phyloP scores from a whole-genome alignment of 306 rosid species.

The Heteromeles arbutifolia region DNA sequence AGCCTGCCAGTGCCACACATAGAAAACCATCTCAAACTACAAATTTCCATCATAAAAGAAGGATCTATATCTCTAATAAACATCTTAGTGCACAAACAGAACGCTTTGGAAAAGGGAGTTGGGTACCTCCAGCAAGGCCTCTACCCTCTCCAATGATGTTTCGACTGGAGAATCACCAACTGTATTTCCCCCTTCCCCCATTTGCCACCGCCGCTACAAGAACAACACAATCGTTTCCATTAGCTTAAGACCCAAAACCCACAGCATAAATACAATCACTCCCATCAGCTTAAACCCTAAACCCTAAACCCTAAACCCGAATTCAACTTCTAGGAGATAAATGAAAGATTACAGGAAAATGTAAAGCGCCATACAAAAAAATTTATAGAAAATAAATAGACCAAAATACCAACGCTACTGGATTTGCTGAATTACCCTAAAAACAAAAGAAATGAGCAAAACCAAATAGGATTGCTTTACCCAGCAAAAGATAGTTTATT shows the following conservation, averaged over 20 bases:
- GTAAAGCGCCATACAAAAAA: not conserved
- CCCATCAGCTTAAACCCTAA: not conserved
- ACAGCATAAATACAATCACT: not conserved
- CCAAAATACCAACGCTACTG: not conserved
- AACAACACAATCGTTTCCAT: not conserved
- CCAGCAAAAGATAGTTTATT: too few species aligned
- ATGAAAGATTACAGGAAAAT: not conserved
- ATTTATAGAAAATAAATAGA: not conserved
- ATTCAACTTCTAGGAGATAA: not conserved
- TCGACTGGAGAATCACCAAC: slow-evolving; percentile 10
- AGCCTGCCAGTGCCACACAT: slow-evolving; percentile 38
- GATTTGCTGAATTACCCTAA: not conserved
- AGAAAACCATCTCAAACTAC: not conserved
- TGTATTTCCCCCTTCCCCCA: slow-evolving; percentile 32
- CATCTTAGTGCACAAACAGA: not conserved
- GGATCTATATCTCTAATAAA: not conserved
- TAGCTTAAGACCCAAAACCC: not conserved
- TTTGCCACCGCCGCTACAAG: slow-evolving; percentile 10
- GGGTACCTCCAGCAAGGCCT: slow-evolving; percentile 51
- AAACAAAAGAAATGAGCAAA: too few species aligned
- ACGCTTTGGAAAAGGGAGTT: not conserved
- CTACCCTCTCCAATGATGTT: slow-evolving; percentile 31
- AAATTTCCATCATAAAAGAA: not conserved
- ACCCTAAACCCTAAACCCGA: not conserved
- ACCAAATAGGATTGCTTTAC: too few species aligned